A percentile compares a stretch with the other conserved stretches of the same genome.
These are phyloP conservation scores for Uronychia binucleata DNA, from an alignment of 73 alveolate species.

Conservation along the genomic window DNA sequence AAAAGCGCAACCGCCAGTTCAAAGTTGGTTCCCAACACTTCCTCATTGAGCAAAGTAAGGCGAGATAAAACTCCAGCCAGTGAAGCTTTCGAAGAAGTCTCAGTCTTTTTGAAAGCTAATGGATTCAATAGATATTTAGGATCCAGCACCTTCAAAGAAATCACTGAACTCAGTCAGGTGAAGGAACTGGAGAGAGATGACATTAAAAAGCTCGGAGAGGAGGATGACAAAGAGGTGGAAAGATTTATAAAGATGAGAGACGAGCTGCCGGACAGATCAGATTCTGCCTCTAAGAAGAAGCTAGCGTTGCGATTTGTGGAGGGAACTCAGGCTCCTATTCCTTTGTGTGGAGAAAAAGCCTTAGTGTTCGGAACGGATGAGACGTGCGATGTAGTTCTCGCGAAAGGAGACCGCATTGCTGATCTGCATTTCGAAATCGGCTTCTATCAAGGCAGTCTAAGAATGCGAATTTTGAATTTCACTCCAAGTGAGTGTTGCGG, in stretches of 20 bases:
- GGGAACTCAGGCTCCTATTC: background rate
- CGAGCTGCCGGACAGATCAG: background rate
- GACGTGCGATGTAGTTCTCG: constrained; percentile 29
- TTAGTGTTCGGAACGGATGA: constrained; percentile 49
- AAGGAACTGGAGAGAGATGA: constrained; percentile 39
- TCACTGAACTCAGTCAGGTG: background rate
- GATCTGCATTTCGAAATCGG: constrained; percentile 61
- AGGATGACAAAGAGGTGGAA: background rate
- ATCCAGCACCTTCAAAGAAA: constrained; percentile 4
- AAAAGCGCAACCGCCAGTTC: constrained; percentile 41
- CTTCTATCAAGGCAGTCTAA: constrained; percentile 21
- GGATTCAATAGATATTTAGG: constrained; percentile 14
- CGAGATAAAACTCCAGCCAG: background rate
- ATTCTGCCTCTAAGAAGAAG: background rate
- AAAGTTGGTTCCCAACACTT: constrained; percentile 41
- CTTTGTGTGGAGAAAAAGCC: constrained; percentile 44
- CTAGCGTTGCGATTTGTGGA: background rate
- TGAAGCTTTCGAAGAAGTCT: constrained; percentile 42
- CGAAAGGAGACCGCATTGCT: constrained; percentile 36
- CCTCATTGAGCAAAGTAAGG: constrained; percentile 27
- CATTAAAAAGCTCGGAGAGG: constrained; percentile 3
- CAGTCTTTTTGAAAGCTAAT: constrained; percentile 15
- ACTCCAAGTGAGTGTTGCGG: constrained; percentile 53
- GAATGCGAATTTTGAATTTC: constrained; percentile 28
- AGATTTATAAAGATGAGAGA: background rate